Base-by-base conservation (phyloP, 78 protist species). In the Dictyostelium citrinum region DNA sequence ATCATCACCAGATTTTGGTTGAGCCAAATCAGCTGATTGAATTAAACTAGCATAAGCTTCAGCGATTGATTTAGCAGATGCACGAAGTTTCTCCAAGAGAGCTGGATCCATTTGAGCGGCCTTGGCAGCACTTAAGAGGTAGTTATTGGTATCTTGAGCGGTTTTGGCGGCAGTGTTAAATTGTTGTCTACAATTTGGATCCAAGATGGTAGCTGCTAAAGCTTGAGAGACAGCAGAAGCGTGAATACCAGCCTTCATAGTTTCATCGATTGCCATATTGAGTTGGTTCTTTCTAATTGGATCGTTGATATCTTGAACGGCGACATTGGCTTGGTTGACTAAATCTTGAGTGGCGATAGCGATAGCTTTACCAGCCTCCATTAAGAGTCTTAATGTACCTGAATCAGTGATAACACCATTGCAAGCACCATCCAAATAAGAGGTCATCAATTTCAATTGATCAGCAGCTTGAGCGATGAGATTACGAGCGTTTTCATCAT, bases 291-390 rank as follows among this genome's bases (percentile, higher is more conserved):
- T 81, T 64, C 93, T 67, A 27, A 88, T 78, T 61, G 76, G 84
- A 67, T 88, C 93, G 8, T 67, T 24, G 46, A 88, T 49, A 6
- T 31, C 14, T 6, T 22, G 72, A 9, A 72, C 6, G 17, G 64
- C 64, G 8, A 49, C 51, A 35, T 46, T 35, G 11, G 93, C 20
- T n/a, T 76, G 84, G 10, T 68, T 82, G 11, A 91, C 86, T 4
- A 91, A 78, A 51, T 91, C 95, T 68, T 91, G 95, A 1, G 95
- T 84, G 82, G 95, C 95, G 24, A 79, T 39, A 29, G 93, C 85
- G 39, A 93, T 84, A 2, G 91, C 96, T 84, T 80, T 93, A 51
- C 94, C 96, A 12, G 96, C 61, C 35, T 84, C 96, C 29, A 84
- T 31, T 1, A 93, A 39, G 16, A 93, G 82, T 35, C 49, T 75